Evolutionary conservation across 2,329 filamentous ascomycete genomes (phyloP), one percentile per base, ranked within the genome.

Genomic region (Hypocrella siamensis): DNA sequence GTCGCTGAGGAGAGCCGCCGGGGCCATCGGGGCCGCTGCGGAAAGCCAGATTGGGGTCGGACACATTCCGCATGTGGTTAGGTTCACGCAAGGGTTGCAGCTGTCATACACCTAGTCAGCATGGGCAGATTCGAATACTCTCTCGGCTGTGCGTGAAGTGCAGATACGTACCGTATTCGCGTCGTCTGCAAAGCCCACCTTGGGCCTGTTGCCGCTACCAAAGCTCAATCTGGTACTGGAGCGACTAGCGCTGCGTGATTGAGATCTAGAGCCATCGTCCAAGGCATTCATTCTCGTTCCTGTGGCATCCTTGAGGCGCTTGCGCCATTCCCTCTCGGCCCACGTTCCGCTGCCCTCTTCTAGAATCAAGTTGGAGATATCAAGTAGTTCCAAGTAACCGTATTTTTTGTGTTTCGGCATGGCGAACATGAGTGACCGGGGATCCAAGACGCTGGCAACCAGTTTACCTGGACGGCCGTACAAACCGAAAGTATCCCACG

Each of bases 371-470:
- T 69, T 68, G 4, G 78, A 75, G 12, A 96, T 82, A 48, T 98
- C 90, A 34, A 86, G 57, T 22, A 85, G 75, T 46, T 96, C 90
- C 17, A 98, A 59, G 46, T 96, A 96, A 1, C 88, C 86, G 46
- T 93, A 93, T 40, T 81, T 71, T 32, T 77, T 75, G 43, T 90
- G 75, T 44, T 81, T 83, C 0, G 90, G 88, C 77, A 98, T 92
- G 5, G 86, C 90, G 53, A 96, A 98, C 90, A 98, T 98, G 41
- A 98, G 65, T 35, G 90, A 93, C 28, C 84, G 74, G 4, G 81
- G 65, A 53, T 96, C 86, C 28, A 86, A 69, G 1, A 81, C 78
- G 48, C 93, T 93, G 3, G 90, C 84, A 21, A 93, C 76, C 28
- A 98, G 65, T 38, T 83, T 76, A 18, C 73, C 80, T 0, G 90